Evolutionary conservation across 495 filamentous ascomycete species (phyloP).

Genomic region (Saxophila tyrrhenica): DNA sequence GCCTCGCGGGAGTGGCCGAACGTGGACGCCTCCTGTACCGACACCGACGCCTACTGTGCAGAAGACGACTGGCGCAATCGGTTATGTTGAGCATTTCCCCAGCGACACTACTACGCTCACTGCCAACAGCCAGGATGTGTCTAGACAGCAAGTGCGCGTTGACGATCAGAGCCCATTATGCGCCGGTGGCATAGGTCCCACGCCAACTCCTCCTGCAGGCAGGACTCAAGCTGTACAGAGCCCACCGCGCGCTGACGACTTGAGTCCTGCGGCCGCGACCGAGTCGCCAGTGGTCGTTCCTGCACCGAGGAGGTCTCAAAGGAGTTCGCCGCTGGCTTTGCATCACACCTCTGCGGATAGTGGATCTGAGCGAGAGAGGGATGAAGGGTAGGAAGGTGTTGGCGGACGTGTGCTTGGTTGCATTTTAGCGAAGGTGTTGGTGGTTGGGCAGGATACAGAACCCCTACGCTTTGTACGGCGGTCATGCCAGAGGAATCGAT

Average conservation of each 20-base stretch:
- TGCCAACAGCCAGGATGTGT: not conserved
- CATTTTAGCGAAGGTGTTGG: conserved; percentile 1
- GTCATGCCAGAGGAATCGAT: no score
- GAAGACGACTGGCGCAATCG: not conserved
- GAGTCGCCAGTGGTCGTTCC: not conserved
- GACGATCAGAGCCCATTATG: not conserved
- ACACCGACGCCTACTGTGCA: not conserved
- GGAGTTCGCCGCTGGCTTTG: not conserved
- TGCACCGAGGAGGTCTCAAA: not conserved
- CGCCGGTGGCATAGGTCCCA: not conserved
- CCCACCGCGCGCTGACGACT: not conserved
- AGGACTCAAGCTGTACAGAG: not conserved
- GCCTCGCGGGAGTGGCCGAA: conserved; percentile 33
- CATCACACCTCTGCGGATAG: not conserved
- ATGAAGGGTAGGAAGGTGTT: not conserved
- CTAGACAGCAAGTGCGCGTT: not conserved
- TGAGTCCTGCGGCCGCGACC: not conserved
- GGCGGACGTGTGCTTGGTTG: not conserved
- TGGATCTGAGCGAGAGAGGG: not conserved
- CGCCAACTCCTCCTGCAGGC: not conserved
- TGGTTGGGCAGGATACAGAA: not conserved
- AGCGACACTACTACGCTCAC: not conserved
- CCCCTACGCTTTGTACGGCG: no score
- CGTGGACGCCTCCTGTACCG: conserved; percentile 21
- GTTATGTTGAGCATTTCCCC: not conserved